Percentiles rank a stretch among this genome's conserved stretches.
Conservation (phyloP, 495 filamentous ascomycete species). For the Neurospora discreta region DNA sequence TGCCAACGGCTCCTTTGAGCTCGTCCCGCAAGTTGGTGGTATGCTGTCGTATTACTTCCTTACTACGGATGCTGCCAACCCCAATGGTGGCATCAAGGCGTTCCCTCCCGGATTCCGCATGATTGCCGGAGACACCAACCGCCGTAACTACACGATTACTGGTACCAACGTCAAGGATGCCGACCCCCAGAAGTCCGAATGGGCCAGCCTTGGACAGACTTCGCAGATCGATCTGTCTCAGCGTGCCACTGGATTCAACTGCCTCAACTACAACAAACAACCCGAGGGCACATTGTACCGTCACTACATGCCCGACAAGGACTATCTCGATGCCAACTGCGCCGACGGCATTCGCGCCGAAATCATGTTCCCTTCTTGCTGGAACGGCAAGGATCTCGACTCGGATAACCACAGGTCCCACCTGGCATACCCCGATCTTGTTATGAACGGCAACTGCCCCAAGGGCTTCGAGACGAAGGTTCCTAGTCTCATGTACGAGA, state of each 20-base stretch:
- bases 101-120: constrained; percentile 77
- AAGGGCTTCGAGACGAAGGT: constrained; percentile 56
- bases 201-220: constrained; percentile 44
- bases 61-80: constrained; percentile 34
- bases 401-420: constrained; percentile 55
- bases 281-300: constrained; percentile 66
- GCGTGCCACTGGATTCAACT: constrained; percentile 87
- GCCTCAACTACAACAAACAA: constrained; percentile 56
- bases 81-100: constrained; percentile 45
- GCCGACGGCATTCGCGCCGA: constrained; percentile 67
- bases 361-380: constrained; percentile 86
- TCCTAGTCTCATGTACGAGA: constrained; percentile 74
- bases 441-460: constrained; percentile 71
- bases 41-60: constrained; percentile 71
- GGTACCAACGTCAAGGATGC: constrained; percentile 31
- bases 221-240: constrained; percentile 59
- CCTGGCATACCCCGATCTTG: constrained; percentile 64
- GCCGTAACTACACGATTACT: constrained; percentile 61
- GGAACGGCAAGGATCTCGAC: constrained; percentile 63
- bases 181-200: constrained; percentile 63
- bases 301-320: constrained; percentile 71
- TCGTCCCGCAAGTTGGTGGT: constrained; percentile 46
- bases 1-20: constrained; percentile 24
- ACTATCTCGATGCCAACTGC: constrained; percentile 65
- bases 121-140: constrained; percentile 62